Evolutionary conservation across 2,329 filamentous ascomycete genomes (phyloP), one percentile per base, ranked within the genome.

Genomic region (Colletotrichum coccodes): DNA sequence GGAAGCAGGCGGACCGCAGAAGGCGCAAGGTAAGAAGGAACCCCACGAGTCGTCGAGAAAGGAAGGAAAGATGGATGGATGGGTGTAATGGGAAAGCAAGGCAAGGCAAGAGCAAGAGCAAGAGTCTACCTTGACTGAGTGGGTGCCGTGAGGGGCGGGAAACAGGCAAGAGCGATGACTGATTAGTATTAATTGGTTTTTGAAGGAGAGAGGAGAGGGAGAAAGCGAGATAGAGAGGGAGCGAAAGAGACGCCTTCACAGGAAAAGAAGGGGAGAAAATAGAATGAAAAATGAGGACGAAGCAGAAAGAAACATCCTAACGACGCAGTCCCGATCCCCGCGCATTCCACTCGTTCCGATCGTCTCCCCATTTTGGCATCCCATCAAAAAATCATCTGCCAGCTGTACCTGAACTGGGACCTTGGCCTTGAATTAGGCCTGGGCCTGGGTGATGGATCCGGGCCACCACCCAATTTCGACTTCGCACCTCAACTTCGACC

Each of bases 301-400:
- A 34, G 36, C 46, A 64, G 26, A 32, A 26, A 42, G 47, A 47
- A 54, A 58, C 52, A n/a, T 44, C 54, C 56, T 34, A 49, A 57
- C 60, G n/a, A 53, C 60, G 30, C 60, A 34, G 26, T 53, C 23
- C 65, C 47, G 65, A 68, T 68, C 65, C 65, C 65, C 65, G 65
- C 65, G 65, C 61, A 65, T 68, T 65, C 65, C 65, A 68, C 54
- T 61, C 61, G 61, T 56, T 64, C 65, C 65, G 61, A 68, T 68
- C 61, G 47, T 21, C 65, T 60, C 60, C 40, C 57, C 44, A 58
- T 34, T 46, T 34, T 21, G 30, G 38, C 36, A 58, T 46, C 54
- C 28, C 40, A 58, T 58, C 40, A 42, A 42, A 26, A 46, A 21
- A 58, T 65, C 64, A 36, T 58, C 40, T 60, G 40, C 18, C 44